Base-by-base conservation (phyloP, 192 early-diverging fungal species). In the Coemansia pectinata region DNA sequence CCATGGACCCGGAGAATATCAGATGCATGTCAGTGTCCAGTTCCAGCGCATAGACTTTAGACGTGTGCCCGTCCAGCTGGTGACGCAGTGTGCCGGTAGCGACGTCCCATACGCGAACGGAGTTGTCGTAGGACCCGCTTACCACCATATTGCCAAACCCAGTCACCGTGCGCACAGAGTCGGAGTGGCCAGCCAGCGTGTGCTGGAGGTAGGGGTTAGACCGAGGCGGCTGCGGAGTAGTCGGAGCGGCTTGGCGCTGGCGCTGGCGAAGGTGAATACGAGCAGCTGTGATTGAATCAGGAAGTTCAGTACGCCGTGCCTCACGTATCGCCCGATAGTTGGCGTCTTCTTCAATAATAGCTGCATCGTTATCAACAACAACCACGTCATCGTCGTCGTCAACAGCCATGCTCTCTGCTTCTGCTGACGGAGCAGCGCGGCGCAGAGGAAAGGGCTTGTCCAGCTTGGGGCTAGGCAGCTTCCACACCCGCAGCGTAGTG, bases 1-100 rank as follows among this genome's bases (percentile, higher is more conserved):
- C 98, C 92, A 98, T 92, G 67, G 91, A 93, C 21, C 98, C 98
- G 65, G 91, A 93, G 69, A 96, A 95, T 53, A 94, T 94, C 47
- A 91, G 86, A 48, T 91, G 86, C 42, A 91, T 85, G 72, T 95
- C 92, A 23, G 90, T 85, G 67, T 90, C 91, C 66, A 98, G 87
- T 9, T 94, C 96, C 29, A 99, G 91, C 7, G 92, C 93, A 76
- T 99, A 99, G 10, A 99, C 98, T 71, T 96, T 96, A 72, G 96
- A 90, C 21, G 89, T 86, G 76, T 99, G 98, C 36, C 95, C 98
- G 34, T 89, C 78, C 50, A 95, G 88, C 10, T 77, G 76, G 74
- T 93, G 90, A 21, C 91, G 69, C 23, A 86, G 74, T 19, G 82
- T 66, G 9, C 98, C 98, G 0, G 86, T 91, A 33, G 73, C 65